Evolutionary conservation across 148 eudicot species (phyloP).

Genomic region (Fagopyrum tataricum): DNA sequence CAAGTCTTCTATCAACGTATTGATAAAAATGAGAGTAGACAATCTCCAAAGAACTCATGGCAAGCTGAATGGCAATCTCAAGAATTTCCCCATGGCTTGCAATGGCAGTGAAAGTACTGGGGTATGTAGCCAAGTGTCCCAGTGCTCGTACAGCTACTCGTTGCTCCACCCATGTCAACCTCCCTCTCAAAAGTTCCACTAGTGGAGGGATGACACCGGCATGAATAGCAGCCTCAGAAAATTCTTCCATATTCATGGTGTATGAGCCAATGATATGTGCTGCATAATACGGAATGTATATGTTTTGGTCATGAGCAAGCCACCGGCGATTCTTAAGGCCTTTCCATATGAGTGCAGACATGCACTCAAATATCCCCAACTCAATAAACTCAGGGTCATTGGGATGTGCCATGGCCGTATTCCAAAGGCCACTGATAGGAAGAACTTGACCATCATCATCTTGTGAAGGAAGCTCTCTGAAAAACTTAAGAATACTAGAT

Average conservation of each 20-base stretch:
- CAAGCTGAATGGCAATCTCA: conserved; percentile 85
- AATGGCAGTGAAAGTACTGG: conserved; percentile 70
- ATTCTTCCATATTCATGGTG: conserved; percentile 97
- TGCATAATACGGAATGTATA: conserved; percentile 93
- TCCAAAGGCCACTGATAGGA: conserved; percentile 98
- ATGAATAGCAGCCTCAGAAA: conserved; percentile 73
- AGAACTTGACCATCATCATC: conserved; percentile 98
- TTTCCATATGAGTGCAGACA: conserved; percentile 92
- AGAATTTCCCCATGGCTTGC: conserved; percentile 87
- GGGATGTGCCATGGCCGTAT: conserved; percentile 99
- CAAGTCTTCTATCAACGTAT: conserved; percentile 71
- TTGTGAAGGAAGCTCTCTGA: conserved; percentile 93
- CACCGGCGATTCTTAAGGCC: conserved; percentile 90
- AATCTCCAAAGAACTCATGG: conserved; percentile 90
- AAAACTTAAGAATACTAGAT: conserved; percentile 75
- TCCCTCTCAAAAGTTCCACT: conserved; percentile 87
- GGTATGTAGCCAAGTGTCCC: conserved; percentile 89
- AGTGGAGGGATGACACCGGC: conserved; percentile 85
- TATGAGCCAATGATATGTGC: conserved; percentile 98
- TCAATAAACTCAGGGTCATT: conserved; percentile 98
- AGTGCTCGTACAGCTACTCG: conserved; percentile 97
- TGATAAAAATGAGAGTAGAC: conserved; percentile 97
- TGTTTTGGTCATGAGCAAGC: conserved; percentile 94
- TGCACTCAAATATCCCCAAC: conserved; percentile 90
- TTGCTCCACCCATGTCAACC: conserved; percentile 98